Conservation (phyloP, 139 green algal species). For the Trebouxia sp. region DNA sequence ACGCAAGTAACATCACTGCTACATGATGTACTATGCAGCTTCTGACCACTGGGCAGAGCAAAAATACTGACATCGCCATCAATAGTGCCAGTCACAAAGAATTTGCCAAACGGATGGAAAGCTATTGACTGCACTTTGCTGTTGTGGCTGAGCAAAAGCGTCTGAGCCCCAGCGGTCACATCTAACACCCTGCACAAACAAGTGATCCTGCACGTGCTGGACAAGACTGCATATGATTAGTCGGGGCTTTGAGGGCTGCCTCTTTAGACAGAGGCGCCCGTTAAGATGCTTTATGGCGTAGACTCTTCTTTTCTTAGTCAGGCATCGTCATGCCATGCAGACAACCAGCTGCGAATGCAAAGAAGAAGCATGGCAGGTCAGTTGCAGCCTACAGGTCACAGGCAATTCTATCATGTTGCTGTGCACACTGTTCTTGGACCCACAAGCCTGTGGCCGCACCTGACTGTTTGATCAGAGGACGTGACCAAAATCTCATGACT, state of each 20-base stretch:
- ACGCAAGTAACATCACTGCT: conserved; percentile 86
- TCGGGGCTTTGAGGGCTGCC: too few relatives aligned
- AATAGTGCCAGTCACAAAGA: conserved; percentile 79
- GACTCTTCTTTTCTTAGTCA: too few relatives aligned
- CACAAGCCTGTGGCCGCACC: conserved; percentile 35
- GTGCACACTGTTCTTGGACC: neutral
- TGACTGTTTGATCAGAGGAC: conserved; percentile 79
- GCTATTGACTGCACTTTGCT: conserved; percentile 81
- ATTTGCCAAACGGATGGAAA: conserved; percentile 79
- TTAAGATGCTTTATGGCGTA: too few relatives aligned
- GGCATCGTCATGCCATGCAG: too few relatives aligned
- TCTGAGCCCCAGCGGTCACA: conserved; percentile 61
- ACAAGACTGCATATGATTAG: too few relatives aligned
- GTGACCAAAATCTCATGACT: conserved; percentile 65
- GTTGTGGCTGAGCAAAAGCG: conserved; percentile 62
- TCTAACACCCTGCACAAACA: conserved; percentile 78
- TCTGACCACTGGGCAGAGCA: conserved; percentile 65
- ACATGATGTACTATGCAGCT: conserved; percentile 67
- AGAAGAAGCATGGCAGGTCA: neutral
- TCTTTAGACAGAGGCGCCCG: too few relatives aligned
- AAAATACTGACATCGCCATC: conserved; percentile 82
- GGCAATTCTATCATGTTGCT: conserved; percentile 3
- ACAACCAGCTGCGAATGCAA: neutral
- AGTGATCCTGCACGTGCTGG: too few relatives aligned
- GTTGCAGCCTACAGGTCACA: too few relatives aligned